phyloP scores from a whole-genome alignment of 192 early-diverging fungal species.

The Backusella luteola region DNA sequence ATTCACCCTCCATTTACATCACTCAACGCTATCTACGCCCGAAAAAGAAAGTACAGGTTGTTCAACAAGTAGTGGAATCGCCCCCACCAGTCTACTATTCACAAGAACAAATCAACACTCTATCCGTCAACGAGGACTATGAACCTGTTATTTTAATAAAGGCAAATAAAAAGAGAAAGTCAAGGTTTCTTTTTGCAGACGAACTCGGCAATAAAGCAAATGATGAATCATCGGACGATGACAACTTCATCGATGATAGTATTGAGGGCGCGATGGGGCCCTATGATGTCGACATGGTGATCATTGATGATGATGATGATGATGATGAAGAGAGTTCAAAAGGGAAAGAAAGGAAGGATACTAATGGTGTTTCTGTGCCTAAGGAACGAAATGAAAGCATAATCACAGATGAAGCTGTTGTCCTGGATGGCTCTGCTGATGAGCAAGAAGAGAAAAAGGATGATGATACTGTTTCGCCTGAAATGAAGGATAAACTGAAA shows the following conservation, averaged over 20 bases:
- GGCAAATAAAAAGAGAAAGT: too few species aligned
- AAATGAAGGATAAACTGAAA: not conserved
- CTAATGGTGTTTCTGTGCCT: not conserved
- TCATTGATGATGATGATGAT: not conserved
- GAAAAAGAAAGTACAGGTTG: too few species aligned
- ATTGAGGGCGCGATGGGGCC: too few species aligned
- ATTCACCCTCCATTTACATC: too few species aligned
- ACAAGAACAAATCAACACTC: too few species aligned
- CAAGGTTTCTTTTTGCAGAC: too few species aligned
- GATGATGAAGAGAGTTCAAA: not conserved
- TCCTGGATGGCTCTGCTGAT: not conserved
- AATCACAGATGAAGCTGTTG: not conserved
- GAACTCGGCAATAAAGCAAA: not conserved
- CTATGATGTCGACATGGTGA: too few species aligned
- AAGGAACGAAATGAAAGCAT: not conserved
- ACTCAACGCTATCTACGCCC: too few species aligned
- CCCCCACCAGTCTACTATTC: too few species aligned
- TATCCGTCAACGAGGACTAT: too few species aligned
- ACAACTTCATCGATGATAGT: not conserved
- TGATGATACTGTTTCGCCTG: not conserved
- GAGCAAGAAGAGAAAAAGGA: not conserved
- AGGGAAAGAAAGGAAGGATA: not conserved
- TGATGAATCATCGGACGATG: not conserved
- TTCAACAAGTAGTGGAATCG: too few species aligned
- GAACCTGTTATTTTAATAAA: too few species aligned